These are phyloP conservation scores for Stephanocyclus meneghinianus DNA, from an alignment of 352 stramenopile genomes.

Conservation along the genomic window DNA sequence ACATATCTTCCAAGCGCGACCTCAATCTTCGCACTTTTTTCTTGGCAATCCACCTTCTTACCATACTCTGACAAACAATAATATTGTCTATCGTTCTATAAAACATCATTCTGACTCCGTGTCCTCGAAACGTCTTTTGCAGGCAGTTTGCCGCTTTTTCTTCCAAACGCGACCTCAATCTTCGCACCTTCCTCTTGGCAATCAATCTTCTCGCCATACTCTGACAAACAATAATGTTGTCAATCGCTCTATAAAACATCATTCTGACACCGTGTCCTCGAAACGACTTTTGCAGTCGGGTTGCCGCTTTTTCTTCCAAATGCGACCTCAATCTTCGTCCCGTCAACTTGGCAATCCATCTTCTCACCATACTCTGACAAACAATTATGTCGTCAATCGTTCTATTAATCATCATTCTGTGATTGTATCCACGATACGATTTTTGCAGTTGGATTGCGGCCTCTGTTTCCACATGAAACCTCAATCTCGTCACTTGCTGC, in stretches of 20 bases:
- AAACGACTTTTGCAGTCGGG: neutral
- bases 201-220: neutral
- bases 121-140: neutral
- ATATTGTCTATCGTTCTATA: neutral
- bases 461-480: neutral
- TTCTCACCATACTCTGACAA: neutral
- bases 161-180: neutral
- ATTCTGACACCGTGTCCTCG: neutral
- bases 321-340: neutral
- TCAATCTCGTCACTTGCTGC: neutral
- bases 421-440: neutral
- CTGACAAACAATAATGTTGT: constrained; percentile 1
- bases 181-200: neutral
- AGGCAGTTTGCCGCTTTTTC: too few relatives aligned
- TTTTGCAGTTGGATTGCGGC: neutral
- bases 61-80: neutral
- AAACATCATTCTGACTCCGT: neutral
- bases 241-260: neutral
- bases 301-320: neutral
- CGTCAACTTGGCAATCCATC: neutral
- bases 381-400: neutral
- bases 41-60: neutral
- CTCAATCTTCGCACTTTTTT: neutral
- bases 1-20: neutral
- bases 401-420: neutral